These are phyloP conservation scores for Suillus plorans DNA, from an alignment of 768 basidiomycete species.

Conservation along the genomic window DNA sequence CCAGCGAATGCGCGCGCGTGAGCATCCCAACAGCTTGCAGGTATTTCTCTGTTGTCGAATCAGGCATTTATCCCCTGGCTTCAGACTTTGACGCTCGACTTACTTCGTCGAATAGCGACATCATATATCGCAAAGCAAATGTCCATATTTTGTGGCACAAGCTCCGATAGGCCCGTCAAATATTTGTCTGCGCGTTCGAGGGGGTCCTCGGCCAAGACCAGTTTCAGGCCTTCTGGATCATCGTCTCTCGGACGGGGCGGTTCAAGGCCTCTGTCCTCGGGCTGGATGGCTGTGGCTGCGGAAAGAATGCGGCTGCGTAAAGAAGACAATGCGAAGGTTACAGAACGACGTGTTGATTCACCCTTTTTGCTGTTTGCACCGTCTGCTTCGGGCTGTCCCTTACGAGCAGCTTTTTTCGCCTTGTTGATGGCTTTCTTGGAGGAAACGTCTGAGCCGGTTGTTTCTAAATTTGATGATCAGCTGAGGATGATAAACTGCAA, in stretches of 20 bases:
- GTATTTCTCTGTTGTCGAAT: slow-evolving; percentile 59
- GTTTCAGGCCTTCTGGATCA: slow-evolving; percentile 78
- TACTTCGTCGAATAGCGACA: slow-evolving; percentile 79
- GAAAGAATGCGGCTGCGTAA: slow-evolving; percentile 16
- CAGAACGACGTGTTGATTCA: slow-evolving; percentile 29
- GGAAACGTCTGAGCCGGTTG: slow-evolving; percentile 13
- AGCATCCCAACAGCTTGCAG: slow-evolving; percentile 77
- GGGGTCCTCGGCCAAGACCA: slow-evolving; percentile 60
- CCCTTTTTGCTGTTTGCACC: slow-evolving; percentile 57
- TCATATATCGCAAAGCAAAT: slow-evolving; percentile 79
- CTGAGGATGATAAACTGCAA: slow-evolving; percentile 2
- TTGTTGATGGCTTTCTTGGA: slow-evolving; percentile 86
- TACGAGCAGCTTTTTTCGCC: slow-evolving; percentile 77
- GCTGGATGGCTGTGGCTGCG: slow-evolving; percentile 31
- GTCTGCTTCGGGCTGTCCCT: slow-evolving; percentile 54
- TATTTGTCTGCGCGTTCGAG: slow-evolving; percentile 77
- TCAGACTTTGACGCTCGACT: slow-evolving; percentile 26
- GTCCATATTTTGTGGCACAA: slow-evolving; percentile 55
- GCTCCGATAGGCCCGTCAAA: slow-evolving; percentile 58
- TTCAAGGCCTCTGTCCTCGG: slow-evolving; percentile 74
- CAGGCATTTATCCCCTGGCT: not conserved
- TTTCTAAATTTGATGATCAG: not conserved
- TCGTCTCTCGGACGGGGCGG: slow-evolving; percentile 61
- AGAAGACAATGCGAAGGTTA: slow-evolving; percentile 11
- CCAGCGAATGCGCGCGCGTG: slow-evolving; percentile 50